Base-by-base conservation (phyloP, 345 rosid species). In the Triadica sebifera region DNA sequence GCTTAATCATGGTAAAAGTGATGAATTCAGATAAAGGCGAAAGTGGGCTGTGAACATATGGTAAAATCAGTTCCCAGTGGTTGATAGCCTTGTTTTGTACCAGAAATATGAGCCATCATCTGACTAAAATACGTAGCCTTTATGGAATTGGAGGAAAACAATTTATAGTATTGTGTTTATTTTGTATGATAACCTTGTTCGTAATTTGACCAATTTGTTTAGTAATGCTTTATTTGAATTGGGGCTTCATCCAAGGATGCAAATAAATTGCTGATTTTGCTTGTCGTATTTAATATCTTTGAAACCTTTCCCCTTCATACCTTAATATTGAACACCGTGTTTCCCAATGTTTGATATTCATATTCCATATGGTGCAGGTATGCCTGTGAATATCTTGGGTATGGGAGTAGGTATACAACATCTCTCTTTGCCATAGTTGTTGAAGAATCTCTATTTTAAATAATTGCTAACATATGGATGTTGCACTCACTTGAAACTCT, bases 361-460 rank as follows among this genome's bases (percentile, higher is more conserved):
- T 65, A 57, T 67, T 49, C 34, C 34, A 29, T 29, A 29, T 29
- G 34, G 53, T 84, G 84, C 89, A 91, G 98, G 98, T 51, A 75
- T 86, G 89, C 97, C 98, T 73, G 22, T 93, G 83, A 91, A 81
- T 75, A 19, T 91, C 43, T 72, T 91, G 73, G 97, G 98, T 37
- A 78, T 93, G 59, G 98, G 98, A 68, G 95, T 87, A 81, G 98
- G 98, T 29, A 29, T 93, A 50, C 55, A 37, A 45, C 12, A 12
- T 51, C 37, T 51, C 24, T 65, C 47, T 62, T 65, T 66, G 34
- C 68, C 34, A 29, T 51, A 8, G 19, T 16, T 13, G 56, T 51
- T 51, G 15, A 10, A 6, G 38, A 49, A 60, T 34, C 52, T 50
- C 62, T 57, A 29, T 29, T 29, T 3, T 57, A 12, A 45, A 61